A percentile compares a stretch with the other conserved stretches of the same genome.
Conservation (phyloP, 208 protist genomes). For the Trypanosomatidae sp. region DNA sequence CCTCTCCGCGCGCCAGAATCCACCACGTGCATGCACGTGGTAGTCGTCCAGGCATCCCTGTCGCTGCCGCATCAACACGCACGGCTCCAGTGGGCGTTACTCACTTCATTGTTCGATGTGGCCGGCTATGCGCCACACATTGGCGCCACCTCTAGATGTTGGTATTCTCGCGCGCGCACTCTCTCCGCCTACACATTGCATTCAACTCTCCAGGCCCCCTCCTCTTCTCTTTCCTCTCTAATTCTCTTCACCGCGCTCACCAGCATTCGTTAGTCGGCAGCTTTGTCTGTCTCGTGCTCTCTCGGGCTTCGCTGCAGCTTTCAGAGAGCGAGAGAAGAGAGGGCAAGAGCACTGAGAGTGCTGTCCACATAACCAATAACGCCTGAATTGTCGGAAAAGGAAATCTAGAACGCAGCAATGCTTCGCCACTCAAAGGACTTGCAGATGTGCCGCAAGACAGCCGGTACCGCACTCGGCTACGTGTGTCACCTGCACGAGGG, state of each 20-base stretch:
- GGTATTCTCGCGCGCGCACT: neutral
- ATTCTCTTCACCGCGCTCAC: neutral
- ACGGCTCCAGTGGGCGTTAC: neutral
- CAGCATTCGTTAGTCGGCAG: neutral
- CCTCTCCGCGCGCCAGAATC: neutral
- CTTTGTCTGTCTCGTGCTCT: neutral
- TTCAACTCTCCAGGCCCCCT: neutral
- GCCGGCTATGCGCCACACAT: neutral
- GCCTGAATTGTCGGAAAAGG: neutral
- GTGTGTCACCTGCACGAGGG: constrained; percentile 88
- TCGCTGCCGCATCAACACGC: neutral
- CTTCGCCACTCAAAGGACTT: constrained; percentile 85
- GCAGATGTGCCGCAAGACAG: constrained; percentile 89
- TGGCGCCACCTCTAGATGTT: neutral
- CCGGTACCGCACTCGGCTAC: constrained; percentile 64
- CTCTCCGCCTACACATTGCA: neutral
- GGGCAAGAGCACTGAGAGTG: neutral
- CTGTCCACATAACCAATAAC: neutral
- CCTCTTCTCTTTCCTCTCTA: neutral
- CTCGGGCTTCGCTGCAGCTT: neutral
- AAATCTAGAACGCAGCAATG: constrained; percentile 28
- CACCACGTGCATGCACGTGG: neutral
- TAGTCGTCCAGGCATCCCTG: neutral
- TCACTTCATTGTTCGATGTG: neutral
- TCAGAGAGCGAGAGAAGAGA: neutral